Evolutionary conservation across 2,329 filamentous ascomycete genomes (phyloP), one percentile per base, ranked within the genome.

Genomic region (Fusarium guadeloupense): DNA sequence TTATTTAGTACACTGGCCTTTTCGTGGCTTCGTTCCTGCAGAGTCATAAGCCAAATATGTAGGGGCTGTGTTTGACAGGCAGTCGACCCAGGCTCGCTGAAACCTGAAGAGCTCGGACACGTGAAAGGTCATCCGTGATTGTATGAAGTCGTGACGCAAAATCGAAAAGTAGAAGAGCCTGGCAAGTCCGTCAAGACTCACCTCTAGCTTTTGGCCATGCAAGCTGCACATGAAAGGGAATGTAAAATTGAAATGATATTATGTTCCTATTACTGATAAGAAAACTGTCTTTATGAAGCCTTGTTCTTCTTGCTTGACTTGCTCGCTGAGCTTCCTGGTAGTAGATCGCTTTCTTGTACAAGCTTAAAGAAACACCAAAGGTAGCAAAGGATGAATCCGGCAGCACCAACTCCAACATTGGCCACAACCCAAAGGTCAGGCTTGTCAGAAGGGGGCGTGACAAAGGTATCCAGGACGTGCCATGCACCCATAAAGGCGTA

Each of bases 401-500:
- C 88, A 19, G 91, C 91, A 8, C 95, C 95, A 19, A 98, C 77
- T 16, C 92, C 87, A 9, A 95, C 93, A 70, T 99, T 99, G 12
- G 88, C 84, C 4, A 99, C 93, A 4, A 96, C 89, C 94, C 94
- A 99, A 2, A 99, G 78, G 77, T 99, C 95, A 1, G 95, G 95
- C 76, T 96, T 97, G 54, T 84, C 82, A 0, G 78, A 68, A 5
- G 94, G 93, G 13, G 93, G 88, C 9, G 75, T 59, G 1, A 93
- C 77, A 57, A 87, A 87, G 2, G 84, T 83, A 66, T 97, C 92
- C 1, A 87, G 78, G 12, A 91, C 75, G 74, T 99, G 95, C 92
- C 95, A 97, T 13, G 76, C 82, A 13, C 86, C 80, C 89, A 97
- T 97, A 26, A 81, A 81, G 5, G 86, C 62, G 71, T 98, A 98